Conservation (phyloP, 805 yeast genomes). For the Kluyveromyces siamensis region DNA sequence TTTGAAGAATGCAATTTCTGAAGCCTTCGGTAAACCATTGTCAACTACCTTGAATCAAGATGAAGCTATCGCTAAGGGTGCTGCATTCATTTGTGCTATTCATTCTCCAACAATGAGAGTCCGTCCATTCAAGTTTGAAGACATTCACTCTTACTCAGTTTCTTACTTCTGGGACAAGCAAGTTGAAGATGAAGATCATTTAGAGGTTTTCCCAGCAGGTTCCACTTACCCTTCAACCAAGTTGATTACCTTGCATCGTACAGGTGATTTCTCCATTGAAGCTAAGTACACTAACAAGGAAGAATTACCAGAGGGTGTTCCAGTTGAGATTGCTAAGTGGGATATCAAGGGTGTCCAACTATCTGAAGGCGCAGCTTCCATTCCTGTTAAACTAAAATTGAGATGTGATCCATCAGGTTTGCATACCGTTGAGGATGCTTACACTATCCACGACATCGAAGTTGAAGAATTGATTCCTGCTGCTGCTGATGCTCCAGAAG, state of each 20-base stretch:
- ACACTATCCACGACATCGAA: conserved; percentile 84
- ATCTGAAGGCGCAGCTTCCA: conserved; percentile 62
- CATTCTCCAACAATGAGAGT: conserved; percentile 98
- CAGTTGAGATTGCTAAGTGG: conserved; percentile 73
- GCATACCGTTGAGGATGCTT: conserved; percentile 87
- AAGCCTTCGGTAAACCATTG: conserved; percentile 74
- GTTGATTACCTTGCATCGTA: conserved; percentile 88
- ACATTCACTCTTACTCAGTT: conserved; percentile 82
- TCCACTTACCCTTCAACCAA: conserved; percentile 91
- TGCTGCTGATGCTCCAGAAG: conserved; percentile 41
- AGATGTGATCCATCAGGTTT: conserved; percentile 97
- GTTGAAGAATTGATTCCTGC: conserved; percentile 80
- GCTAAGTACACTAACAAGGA: conserved; percentile 76
- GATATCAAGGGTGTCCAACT: conserved; percentile 75
- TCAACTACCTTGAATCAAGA: conserved; percentile 97
- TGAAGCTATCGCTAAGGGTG: conserved; percentile 98
- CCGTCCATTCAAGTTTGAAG: conserved; percentile 97
- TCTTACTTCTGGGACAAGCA: conserved; percentile 93
- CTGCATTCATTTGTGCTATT: conserved; percentile 97
- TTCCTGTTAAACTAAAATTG: conserved; percentile 85
- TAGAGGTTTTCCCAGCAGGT: conserved; percentile 96
- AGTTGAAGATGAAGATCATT: conserved; percentile 80
- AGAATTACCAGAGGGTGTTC: conserved; percentile 62
- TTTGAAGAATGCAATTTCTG: conserved; percentile 71
- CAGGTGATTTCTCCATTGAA: conserved; percentile 75